Base-by-base conservation (phyloP, 306 rosid species). In the Pachyrhizus erosus region DNA sequence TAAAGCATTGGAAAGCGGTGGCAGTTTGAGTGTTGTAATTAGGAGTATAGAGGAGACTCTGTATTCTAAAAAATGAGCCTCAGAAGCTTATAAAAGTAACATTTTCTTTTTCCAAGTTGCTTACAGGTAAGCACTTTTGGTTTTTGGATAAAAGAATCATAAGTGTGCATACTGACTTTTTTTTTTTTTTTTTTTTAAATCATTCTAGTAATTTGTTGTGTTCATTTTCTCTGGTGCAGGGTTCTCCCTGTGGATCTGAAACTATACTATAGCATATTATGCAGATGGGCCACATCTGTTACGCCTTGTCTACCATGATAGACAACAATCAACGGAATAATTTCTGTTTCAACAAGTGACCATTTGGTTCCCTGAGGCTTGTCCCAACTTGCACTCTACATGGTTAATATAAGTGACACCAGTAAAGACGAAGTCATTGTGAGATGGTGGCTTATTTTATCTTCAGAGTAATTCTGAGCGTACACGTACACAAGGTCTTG, bases 11-110 rank as follows among this genome's bases (percentile, higher is more conserved):
- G 97, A 93, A 89, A 89, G 85, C 34, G 92, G 98, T 74, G 82
- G 87, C 84, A 88, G 90, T 83, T 88, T 92, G 39, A 87, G 98
- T 70, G 82, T 78, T 82, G 97, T 93, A 64, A 93, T 93, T 76
- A 90, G 94, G 86, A 92, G 88, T 57, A 92, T 96, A 1, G 99
- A 96, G 88, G 97, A 96, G 78, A 90, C 91, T 37, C 80, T 96
- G 78, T 81, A 73, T 79, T 77, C 82, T 17, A 49, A 61, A 48
- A 33, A 70, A 84, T 89, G 90, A 90, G 79, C 66, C 49, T 69
- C 23, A 39, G 60, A 77, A 82, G 79, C 45, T 67, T 18, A 69
- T 70, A 27, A 29, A 49, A 62, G 69, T 52, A 60, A 68, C 64
- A 52, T 42, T 65, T 31, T 52, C 66, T 23, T 54, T 34, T 33